Base-by-base conservation (phyloP, 1,284 basidiomycete genomes). In the Cutaneotrichosporon cavernicola region DNA sequence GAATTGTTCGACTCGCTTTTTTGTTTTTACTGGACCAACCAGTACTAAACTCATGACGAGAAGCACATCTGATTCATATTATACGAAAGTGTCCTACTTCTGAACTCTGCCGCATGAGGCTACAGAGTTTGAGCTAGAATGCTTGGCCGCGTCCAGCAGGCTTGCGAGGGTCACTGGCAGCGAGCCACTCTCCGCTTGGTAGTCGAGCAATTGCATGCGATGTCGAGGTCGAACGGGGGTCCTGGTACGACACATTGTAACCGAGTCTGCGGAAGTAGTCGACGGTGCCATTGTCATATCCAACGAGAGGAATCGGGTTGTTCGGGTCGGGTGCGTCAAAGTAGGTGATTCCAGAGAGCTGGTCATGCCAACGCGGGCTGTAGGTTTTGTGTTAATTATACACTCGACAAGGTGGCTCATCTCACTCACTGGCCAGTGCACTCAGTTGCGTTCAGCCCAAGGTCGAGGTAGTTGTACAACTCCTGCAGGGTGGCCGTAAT, bases 291-390 rank as follows among this genome's bases (percentile, higher is more conserved):
- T 80, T 81, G 72, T 72, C 65, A 64, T 73, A 82, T 10, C 81
- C 81, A 0, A 72, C 70, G 4, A 81, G 57, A n/a, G 57, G 61
- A 31, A 62, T 62, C 4, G 69, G 69, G 8, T 66, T 56, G 18
- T 30, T 38, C 0, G 70, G 66, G 52, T 69, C 66, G 1, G 70
- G 60, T 26, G 68, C 72, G 63, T 82, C 81, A 55, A 82, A 74
- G 26, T 68, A 71, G 14, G 81, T 81, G 30, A 58, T 65, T 50
- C 71, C 72, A 11, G 61, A 55, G 9, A 82, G 72, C 70, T 82
- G 81, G 65, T 82, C 77, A 69, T 82, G 81, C 81, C 81, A 82
- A 38, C 81, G 72, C 0, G 81, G 75, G 59, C 72, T 70, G 56
- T 32, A n/a, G 9, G 1, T n/a, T 6, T 40, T 53, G n/a, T n/a